These are phyloP conservation scores for Miamiensis avidus DNA, from an alignment of 169 alveolate genomes.

Conservation along the genomic window DNA sequence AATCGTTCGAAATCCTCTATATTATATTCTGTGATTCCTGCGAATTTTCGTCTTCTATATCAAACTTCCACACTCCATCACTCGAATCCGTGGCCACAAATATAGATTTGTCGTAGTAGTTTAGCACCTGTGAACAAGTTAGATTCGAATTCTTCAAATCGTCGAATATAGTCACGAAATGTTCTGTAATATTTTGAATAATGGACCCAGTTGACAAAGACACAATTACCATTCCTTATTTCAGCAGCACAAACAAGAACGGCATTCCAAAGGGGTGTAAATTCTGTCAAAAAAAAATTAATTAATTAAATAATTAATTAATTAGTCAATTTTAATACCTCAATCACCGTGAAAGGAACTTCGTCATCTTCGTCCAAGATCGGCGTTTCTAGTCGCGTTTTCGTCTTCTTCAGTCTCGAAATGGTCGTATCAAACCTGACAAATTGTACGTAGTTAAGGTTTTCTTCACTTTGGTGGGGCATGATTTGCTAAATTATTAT, in stretches of 20 bases:
- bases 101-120: background rate
- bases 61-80: conserved; percentile 9
- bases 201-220: conserved; percentile 16
- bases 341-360: conserved; percentile 1
- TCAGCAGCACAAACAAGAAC: conserved; percentile 7
- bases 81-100: background rate
- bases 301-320: too few species aligned
- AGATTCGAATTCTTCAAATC: background rate
- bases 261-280: conserved; percentile 26
- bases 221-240: conserved; percentile 8
- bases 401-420: conserved; percentile 7
- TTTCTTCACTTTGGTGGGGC: conserved; percentile 13
- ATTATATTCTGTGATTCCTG: background rate
- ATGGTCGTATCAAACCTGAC: conserved; percentile 17
- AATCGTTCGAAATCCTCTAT: background rate
- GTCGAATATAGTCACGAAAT: background rate
- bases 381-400: conserved; percentile 6
- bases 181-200: background rate
- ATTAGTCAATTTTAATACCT: background rate
- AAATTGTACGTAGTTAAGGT: conserved; percentile 1
- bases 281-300: background rate
- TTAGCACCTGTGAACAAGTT: background rate
- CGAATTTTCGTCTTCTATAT: background rate
- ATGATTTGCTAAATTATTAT: background rate
- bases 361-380: background rate